Conservation (phyloP, 768 basidiomycete genomes). For the Lactifluus piperatus region DNA sequence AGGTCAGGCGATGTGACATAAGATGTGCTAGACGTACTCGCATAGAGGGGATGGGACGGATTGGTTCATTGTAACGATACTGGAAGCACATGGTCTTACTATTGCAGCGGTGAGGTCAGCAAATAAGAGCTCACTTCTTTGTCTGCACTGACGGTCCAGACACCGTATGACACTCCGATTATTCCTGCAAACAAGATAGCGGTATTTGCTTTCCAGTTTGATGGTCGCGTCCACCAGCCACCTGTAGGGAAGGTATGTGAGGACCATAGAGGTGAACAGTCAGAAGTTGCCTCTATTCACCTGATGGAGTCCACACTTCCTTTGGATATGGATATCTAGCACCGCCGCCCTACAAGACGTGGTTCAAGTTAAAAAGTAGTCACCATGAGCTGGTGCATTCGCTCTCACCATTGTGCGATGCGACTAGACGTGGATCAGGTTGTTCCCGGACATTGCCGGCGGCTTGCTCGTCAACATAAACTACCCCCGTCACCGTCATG, state of each 20-base stretch:
- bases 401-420: slow-evolving; percentile 15
- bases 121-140: slow-evolving; percentile 55
- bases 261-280: background rate
- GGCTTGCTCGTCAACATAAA: background rate
- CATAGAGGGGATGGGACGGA: slow-evolving; percentile 20
- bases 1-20: background rate
- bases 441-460: slow-evolving; percentile 14
- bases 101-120: background rate
- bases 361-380: background rate
- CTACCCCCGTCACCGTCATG: slow-evolving; percentile 23
- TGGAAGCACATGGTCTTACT: background rate
- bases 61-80: slow-evolving; percentile 18
- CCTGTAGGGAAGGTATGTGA: slow-evolving; percentile 35
- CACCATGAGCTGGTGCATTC: background rate
- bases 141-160: slow-evolving; percentile 68
- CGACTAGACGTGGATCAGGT: background rate
- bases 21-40: slow-evolving; percentile 7
- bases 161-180: slow-evolving; percentile 49
- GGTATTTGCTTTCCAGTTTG: slow-evolving; percentile 86
- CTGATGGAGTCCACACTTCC: slow-evolving; percentile 90
- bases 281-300: slow-evolving; percentile 34
- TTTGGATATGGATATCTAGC: slow-evolving; percentile 89
- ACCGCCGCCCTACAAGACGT: slow-evolving; percentile 56
- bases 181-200: slow-evolving; percentile 64
- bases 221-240: slow-evolving; percentile 92